These are phyloP conservation scores for Lactarius hengduanensis DNA, from an alignment of 768 basidiomycete genomes.

Conservation along the genomic window DNA sequence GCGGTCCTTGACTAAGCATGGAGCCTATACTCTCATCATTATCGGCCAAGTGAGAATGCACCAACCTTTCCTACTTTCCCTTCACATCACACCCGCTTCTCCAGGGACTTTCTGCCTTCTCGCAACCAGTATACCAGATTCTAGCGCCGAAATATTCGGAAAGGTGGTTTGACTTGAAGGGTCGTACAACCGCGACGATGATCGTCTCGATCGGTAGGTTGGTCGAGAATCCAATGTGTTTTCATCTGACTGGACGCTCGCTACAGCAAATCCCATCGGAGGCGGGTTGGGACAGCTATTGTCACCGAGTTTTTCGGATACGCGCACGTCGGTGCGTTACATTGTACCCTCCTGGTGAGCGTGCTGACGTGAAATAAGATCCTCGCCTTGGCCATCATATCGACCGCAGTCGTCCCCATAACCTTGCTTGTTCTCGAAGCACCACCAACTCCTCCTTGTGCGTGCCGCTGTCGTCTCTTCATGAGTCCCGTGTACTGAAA, in stretches of 20 bases:
- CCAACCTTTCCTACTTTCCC: not conserved
- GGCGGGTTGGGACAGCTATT: constrained; percentile 71
- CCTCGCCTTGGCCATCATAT: constrained; percentile 67
- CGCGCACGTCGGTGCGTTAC: constrained; percentile 52
- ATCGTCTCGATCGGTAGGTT: constrained; percentile 44
- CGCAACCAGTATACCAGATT: constrained; percentile 75
- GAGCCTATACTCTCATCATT: constrained; percentile 65
- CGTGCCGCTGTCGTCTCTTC: constrained; percentile 24
- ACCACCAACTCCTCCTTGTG: constrained; percentile 82
- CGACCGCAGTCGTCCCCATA: constrained; percentile 58
- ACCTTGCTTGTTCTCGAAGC: constrained; percentile 55
- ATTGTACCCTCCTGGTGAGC: not conserved
- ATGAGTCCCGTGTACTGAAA: not conserved
- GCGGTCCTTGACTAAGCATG: constrained; percentile 46
- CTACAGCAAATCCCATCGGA: constrained; percentile 69
- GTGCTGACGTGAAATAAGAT: constrained; percentile 45
- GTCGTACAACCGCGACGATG: constrained; percentile 79
- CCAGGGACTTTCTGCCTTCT: constrained; percentile 60
- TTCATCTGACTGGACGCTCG: not conserved
- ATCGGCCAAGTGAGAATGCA: constrained; percentile 57
- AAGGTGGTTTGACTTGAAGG: constrained; percentile 75
- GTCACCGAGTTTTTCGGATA: constrained; percentile 53
- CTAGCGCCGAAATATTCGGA: constrained; percentile 81
- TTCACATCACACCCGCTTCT: constrained; percentile 1
- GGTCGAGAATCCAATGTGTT: not conserved